phyloP scores from a whole-genome alignment of 495 filamentous ascomycete species.

The Tuber borchii region DNA sequence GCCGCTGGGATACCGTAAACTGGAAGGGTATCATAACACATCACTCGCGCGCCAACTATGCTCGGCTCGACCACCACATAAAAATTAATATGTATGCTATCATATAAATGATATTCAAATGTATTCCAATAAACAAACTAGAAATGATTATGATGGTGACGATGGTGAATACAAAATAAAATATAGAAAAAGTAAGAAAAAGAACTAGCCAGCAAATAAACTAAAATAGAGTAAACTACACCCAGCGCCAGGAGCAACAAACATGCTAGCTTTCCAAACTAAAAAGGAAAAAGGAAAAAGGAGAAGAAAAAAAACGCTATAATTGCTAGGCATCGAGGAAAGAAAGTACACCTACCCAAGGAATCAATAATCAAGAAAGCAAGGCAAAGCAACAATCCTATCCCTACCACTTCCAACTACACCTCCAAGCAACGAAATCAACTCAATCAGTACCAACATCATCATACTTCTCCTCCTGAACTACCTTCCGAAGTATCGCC shows the following conservation, averaged over 20 bases:
- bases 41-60: neutral
- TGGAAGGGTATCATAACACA: neutral
- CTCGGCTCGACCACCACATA: neutral
- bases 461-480: slow-evolving; percentile 51
- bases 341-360: neutral
- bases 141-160: neutral
- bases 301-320: neutral
- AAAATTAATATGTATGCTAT: neutral
- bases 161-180: neutral
- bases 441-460: neutral
- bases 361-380: neutral
- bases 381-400: neutral
- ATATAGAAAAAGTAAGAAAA: neutral
- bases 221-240: neutral
- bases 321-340: neutral
- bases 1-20: neutral
- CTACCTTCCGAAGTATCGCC: slow-evolving; percentile 62
- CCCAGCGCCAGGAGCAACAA: neutral
- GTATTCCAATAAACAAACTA: neutral
- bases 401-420: neutral
- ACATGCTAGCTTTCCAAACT: neutral
- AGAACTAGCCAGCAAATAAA: neutral
- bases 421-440: neutral
- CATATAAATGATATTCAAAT: neutral
- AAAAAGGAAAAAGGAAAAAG: neutral